Percentiles rank a stretch among this genome's conserved stretches.
phyloP scores from a whole-genome alignment of 805 yeast species.

The Naumovozyma baii region DNA sequence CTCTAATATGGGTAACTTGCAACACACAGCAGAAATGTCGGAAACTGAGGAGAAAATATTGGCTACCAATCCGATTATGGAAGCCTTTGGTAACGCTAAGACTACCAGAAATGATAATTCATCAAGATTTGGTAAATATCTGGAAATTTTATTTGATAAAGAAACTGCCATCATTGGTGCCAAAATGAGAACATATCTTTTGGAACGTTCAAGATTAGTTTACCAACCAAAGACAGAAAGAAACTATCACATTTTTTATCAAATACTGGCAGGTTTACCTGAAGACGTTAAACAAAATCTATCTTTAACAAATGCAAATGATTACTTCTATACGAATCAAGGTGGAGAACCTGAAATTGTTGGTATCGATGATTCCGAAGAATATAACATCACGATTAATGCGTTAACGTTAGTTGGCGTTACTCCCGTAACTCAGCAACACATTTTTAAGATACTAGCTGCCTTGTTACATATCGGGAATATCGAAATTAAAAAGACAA shows the following conservation, averaged over 20 bases:
- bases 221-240: constrained; percentile 88
- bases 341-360: constrained; percentile 66
- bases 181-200: constrained; percentile 78
- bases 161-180: constrained; percentile 84
- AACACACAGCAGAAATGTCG: constrained; percentile 55
- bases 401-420: constrained; percentile 80
- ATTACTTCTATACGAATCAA: constrained; percentile 76
- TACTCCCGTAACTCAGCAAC: constrained; percentile 43
- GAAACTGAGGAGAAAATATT: constrained; percentile 87
- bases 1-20: constrained; percentile 29
- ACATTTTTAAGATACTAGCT: constrained; percentile 71
- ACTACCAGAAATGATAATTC: constrained; percentile 85
- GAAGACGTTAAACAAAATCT: constrained; percentile 44
- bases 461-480: constrained; percentile 91
- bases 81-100: constrained; percentile 90
- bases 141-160: constrained; percentile 78
- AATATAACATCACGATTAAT: constrained; percentile 62
- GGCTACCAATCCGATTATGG: constrained; percentile 89
- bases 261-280: constrained; percentile 65
- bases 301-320: constrained; percentile 53
- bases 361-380: constrained; percentile 75
- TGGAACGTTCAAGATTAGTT: constrained; percentile 89
- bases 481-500: constrained; percentile 72
- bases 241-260: constrained; percentile 92
- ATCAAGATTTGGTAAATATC: constrained; percentile 88